Base-by-base conservation (phyloP, 805 yeast genomes). In the Candida quercuum region DNA sequence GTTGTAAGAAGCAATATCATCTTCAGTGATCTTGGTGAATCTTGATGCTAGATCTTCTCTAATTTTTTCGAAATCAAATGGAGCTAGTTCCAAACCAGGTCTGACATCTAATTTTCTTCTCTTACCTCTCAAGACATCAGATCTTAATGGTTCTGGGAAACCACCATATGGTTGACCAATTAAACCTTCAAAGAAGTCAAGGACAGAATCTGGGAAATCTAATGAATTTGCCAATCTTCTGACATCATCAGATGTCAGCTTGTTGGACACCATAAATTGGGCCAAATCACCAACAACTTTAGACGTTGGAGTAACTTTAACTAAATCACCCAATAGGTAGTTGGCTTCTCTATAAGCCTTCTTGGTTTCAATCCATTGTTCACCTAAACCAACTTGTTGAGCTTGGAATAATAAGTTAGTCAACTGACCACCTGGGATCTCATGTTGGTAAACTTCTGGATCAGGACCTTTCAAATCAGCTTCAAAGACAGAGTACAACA, bases 91-190 rank as follows among this genome's bases (percentile, higher is more conserved):
- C 60, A 91, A 76, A 47, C 99, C 99, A 31, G 99, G 99, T 67
- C 99, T 81, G 50, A 72, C 68, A 45, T 79, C 76, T 65, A 93
- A 76, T 67, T 87, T 87, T 67, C 85, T 80, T 70, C 99, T 84
- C 81, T 88, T 88, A 62, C 89, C 94, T 56, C 80, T 78, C 57
- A 93, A 78, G 46, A 93, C 76, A 63, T 89, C 86, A 28, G 96
- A 74, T 69, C 99, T 81, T 65, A 93, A 73, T 28, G 99, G 99
- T 69, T 93, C 99, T 42, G 99, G 99, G 95, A 93, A 93, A 8
- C 99, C 99, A 51, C 99, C 99, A 61, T 86, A 87, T 57, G 99
- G 99, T 50, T 93, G 93, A 61, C 99, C 99, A 86, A 93, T 93
- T 62, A 93, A 76, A 54, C 99, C 99, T 72, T 93, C 96, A 76